Evolutionary conservation across 139 green algal genomes (phyloP).

Genomic region (Bryopsis sp.): DNA sequence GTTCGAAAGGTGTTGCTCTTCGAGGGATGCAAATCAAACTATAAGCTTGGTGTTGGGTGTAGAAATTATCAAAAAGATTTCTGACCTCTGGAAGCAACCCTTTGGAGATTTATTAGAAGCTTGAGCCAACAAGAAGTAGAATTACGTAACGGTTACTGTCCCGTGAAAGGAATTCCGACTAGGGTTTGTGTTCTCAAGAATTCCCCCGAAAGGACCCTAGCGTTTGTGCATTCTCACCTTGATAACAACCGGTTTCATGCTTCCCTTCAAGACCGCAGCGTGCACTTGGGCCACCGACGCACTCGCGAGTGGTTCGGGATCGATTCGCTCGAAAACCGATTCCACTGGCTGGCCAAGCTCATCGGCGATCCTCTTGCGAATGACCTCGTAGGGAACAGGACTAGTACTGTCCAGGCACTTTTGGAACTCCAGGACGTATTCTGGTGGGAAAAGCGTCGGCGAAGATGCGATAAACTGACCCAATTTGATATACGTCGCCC

Average conservation of each 20-base stretch:
- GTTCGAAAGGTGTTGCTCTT: no score
- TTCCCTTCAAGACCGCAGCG: conserved; percentile 59
- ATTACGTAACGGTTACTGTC: no score
- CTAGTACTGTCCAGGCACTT: conserved; percentile 89
- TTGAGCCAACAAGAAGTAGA: no score
- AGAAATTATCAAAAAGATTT: no score
- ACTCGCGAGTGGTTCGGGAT: conserved; percentile 70
- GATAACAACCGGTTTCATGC: conserved; percentile 65
- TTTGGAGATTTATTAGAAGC: no score
- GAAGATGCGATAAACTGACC: conserved; percentile 73
- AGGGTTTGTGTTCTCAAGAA: no score
- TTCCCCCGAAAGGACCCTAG: no score
- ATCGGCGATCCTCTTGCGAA: conserved; percentile 32
- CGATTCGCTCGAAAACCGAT: conserved; percentile 74
- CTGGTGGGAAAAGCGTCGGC: conserved; percentile 85
- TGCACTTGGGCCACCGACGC: conserved; percentile 94
- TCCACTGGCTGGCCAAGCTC: conserved; percentile 61
- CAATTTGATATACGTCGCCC: conserved; percentile 92
- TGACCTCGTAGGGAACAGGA: conserved; percentile 60
- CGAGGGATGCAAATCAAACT: no score
- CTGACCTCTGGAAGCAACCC: no score
- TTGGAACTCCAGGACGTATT: conserved; percentile 95
- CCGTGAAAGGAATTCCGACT: no score
- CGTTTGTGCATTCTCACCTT: no score
- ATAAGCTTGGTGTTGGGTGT: no score